Evolutionary conservation across 1,284 basidiomycete genomes (phyloP), one percentile per base, ranked within the genome.

Genomic region (Ceratobasidium sp.): DNA sequence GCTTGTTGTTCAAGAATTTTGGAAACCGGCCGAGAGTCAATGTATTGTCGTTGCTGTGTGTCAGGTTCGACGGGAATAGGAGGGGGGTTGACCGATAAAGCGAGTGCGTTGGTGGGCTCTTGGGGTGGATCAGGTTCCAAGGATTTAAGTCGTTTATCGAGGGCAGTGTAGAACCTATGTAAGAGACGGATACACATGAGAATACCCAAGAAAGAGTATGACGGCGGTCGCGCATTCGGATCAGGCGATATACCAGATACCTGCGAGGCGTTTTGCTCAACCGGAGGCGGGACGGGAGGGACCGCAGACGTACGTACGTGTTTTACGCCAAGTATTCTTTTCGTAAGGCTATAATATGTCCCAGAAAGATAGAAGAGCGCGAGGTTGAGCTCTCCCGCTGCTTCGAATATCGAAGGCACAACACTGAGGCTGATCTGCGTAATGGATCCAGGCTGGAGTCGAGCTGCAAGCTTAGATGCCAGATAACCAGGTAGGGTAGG

Each of bases 201-300:
- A 48, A 96, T 85, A 7, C 95, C 96, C 4, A 97, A 88, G 6
- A 96, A 86, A 38, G 95, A 93, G 84, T 96, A 97, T 23, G 95
- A 95, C 4, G 95, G 93, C 6, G 92, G 90, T 74, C 90, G 89
- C 12, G 87, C 86, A 82, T 94, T 91, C 5, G 93, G 92, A 79
- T 93, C 88, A 80, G 90, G 88, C 0, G 92, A 91, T 81, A 89
- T 87, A 76, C 90, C 87, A 50, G 95, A 94, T 60, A 96, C 85
- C 95, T 96, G 35, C 33, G 18, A 48, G 7, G 12, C 4, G 12
- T 44, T 44, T 44, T 10, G 41, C 5, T 10, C 12, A 12, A 18
- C 35, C 14, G n/a, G 44, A 59, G 12, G 46, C 18, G 41, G 59
- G 14, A 20, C 35, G n/a, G n/a, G 23, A 33, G 30, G 2, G 46